Evolutionary conservation across 768 basidiomycete species (phyloP).

Genomic region (Sutorius australiensis): DNA sequence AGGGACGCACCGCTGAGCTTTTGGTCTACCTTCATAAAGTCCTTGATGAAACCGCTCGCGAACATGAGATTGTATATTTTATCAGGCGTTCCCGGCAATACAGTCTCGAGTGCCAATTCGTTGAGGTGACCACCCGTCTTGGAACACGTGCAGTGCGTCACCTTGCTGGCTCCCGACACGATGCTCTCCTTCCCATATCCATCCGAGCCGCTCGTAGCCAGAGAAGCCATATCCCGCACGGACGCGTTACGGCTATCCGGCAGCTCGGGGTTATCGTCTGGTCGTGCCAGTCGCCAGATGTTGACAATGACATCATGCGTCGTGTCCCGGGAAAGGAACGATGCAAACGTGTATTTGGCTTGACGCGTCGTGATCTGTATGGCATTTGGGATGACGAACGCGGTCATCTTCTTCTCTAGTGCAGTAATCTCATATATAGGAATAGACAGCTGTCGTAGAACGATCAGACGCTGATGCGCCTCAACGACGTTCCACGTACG

Average conservation of each 20-base stretch:
- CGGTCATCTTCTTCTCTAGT: conserved; percentile 97
- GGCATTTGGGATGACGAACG: conserved; percentile 95
- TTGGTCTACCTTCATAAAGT: conserved; percentile 87
- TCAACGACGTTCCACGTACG: conserved; percentile 46
- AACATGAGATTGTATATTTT: conserved; percentile 96
- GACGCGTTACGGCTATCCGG: conserved; percentile 16
- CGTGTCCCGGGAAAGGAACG: conserved; percentile 93
- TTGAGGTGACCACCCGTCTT: conserved; percentile 63
- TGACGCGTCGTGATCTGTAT: conserved; percentile 84
- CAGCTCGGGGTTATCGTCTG: conserved; percentile 45
- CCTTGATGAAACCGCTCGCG: conserved; percentile 91
- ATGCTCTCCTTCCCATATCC: conserved; percentile 2
- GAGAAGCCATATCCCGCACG: conserved; percentile 17
- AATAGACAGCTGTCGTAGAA: conserved; percentile 61
- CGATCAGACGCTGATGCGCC: conserved; percentile 7
- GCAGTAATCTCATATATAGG: conserved; percentile 83
- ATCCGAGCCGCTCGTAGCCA: conserved; percentile 18
- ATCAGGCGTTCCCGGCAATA: conserved; percentile 89
- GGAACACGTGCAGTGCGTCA: conserved; percentile 72
- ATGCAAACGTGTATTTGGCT: conserved; percentile 90
- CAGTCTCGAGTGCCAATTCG: conserved; percentile 72
- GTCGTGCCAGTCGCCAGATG: conserved; percentile 90
- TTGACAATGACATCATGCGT: conserved; percentile 95
- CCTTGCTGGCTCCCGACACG: conserved; percentile 39
- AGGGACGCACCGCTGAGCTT: conserved; percentile 71